These are phyloP conservation scores for Thalassiosira livingstoniorum DNA, from an alignment of 352 stramenopile species.

Conservation along the genomic window DNA sequence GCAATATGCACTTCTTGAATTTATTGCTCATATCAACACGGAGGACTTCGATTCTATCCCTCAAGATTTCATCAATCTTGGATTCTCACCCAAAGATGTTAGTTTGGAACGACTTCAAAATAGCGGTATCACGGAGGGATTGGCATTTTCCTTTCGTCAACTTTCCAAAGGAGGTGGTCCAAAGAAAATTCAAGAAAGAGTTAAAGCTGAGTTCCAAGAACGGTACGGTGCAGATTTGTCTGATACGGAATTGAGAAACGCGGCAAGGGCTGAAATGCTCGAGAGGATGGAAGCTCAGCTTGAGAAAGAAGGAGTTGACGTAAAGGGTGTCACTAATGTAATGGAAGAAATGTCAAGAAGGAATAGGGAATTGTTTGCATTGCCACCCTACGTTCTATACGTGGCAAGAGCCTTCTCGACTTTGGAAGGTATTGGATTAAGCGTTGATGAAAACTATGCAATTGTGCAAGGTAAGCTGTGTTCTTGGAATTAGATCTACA, in stretches of 20 bases:
- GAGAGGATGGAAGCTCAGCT: conserved; percentile 74
- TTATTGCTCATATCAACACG: conserved; percentile 82
- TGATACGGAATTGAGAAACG: conserved; percentile 67
- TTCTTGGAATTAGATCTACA: no score
- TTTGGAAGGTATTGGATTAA: conserved; percentile 83
- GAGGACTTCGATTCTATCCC: conserved; percentile 80
- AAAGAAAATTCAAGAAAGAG: conserved; percentile 83
- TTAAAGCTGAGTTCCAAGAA: conserved; percentile 81
- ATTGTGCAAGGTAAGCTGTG: no score
- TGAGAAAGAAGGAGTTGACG: conserved; percentile 71
- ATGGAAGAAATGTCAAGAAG: conserved; percentile 83
- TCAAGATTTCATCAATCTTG: conserved; percentile 83
- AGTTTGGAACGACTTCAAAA: conserved; percentile 66
- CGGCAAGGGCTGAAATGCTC: conserved; percentile 75
- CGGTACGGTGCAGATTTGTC: conserved; percentile 69
- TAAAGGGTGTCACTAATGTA: conserved; percentile 80
- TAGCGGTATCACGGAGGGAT: conserved; percentile 73
- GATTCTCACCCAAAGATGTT: conserved; percentile 68
- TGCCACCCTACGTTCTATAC: conserved; percentile 84
- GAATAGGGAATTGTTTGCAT: conserved; percentile 82
- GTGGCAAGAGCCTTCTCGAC: conserved; percentile 81
- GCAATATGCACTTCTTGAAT: conserved; percentile 80
- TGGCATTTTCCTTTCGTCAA: conserved; percentile 80
- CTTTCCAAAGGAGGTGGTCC: conserved; percentile 68
- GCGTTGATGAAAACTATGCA: conserved; percentile 81